Conservation (phyloP, 2,329 filamentous ascomycete species). For the Cladosporium oxysporum region DNA sequence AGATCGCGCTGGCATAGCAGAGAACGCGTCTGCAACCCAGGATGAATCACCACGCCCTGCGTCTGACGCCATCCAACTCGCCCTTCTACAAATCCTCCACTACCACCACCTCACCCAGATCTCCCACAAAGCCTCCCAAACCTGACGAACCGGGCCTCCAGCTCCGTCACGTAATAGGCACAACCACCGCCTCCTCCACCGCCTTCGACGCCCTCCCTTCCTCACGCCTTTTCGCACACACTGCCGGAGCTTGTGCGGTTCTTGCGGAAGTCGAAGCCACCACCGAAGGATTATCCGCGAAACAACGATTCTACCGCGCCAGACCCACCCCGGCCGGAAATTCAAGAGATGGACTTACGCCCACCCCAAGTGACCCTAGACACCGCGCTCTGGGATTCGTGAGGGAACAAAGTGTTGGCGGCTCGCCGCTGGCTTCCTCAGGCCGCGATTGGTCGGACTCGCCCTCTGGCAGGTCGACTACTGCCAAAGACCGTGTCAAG, state of each 20-base stretch:
- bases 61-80: slow-evolving; percentile 71
- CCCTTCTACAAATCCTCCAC: slow-evolving; percentile 60
- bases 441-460: slow-evolving; percentile 59
- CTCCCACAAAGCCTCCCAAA: slow-evolving; percentile 54
- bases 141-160: slow-evolving; percentile 58
- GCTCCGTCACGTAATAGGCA: slow-evolving; percentile 83
- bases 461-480: slow-evolving; percentile 70
- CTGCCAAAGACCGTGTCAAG: slow-evolving; percentile 89
- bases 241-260: slow-evolving; percentile 90
- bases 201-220: slow-evolving; percentile 80
- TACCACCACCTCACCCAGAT: slow-evolving; percentile 57
- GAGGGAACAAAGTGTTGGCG: slow-evolving; percentile 46
- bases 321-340: slow-evolving; percentile 27
- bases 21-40: slow-evolving; percentile 26
- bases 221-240: slow-evolving; percentile 76
- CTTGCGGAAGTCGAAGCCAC: slow-evolving; percentile 73
- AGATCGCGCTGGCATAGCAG: slow-evolving; percentile 26
- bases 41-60: slow-evolving; percentile 45
- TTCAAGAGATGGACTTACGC: slow-evolving; percentile 29
- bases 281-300: slow-evolving; percentile 53
- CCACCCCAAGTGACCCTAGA: slow-evolving; percentile 32
- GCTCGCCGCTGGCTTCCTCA: slow-evolving; percentile 44
- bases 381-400: slow-evolving; percentile 27
- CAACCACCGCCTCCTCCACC: slow-evolving; percentile 79
- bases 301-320: slow-evolving; percentile 88